Percentiles rank a stretch among this genome's conserved stretches.
Conservation (phyloP, 2,329 filamentous ascomycete species). For the Elsinoe necatrix region DNA sequence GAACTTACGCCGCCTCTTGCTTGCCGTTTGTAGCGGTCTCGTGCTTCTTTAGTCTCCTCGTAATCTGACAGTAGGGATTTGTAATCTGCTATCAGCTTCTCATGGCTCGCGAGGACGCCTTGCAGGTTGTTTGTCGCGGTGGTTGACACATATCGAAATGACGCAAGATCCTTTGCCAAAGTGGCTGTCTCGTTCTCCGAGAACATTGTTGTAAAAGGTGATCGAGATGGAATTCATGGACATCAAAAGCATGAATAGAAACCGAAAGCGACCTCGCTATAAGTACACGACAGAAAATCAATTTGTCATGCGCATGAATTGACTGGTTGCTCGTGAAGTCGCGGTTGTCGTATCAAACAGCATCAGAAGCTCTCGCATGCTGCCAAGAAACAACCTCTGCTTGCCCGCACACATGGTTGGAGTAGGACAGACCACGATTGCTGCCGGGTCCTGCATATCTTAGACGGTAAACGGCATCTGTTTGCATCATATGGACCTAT, state of each 20-base stretch:
- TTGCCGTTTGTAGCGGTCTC: conserved; percentile 49
- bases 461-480: background rate
- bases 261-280: background rate
- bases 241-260: background rate
- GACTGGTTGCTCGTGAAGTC: background rate
- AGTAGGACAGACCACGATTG: background rate
- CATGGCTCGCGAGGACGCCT: conserved; percentile 16
- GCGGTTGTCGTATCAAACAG: conserved; percentile 1
- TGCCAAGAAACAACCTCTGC: background rate
- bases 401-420: background rate
- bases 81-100: conserved; percentile 45
- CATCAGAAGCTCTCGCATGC: background rate
- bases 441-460: conserved; percentile 4
- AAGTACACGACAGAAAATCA: background rate
- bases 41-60: conserved; percentile 46
- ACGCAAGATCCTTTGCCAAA: conserved; percentile 7
- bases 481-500: background rate
- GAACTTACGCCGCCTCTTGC: conserved; percentile 27
- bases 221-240: background rate
- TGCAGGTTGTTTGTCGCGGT: conserved; percentile 14
- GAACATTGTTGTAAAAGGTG: background rate
- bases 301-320: conserved; percentile 9
- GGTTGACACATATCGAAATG: conserved; percentile 14
- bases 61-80: conserved; percentile 49
- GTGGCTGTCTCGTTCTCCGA: conserved; percentile 6